phyloP scores from a whole-genome alignment of 805 yeast genomes.

The Candida nitratophila region DNA sequence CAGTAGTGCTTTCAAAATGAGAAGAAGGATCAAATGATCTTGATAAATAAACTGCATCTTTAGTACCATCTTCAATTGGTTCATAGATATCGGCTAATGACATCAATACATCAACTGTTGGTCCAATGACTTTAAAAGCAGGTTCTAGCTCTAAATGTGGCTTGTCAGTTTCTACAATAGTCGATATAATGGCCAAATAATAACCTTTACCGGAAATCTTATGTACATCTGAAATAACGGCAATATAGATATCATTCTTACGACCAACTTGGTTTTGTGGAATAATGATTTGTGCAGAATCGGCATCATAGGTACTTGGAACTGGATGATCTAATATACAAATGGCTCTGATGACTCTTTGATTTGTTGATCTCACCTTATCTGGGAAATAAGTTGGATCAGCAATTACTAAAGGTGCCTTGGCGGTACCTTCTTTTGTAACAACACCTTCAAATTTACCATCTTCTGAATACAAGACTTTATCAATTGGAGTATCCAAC shows the following conservation, averaged over 20 bases:
- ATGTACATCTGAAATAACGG: slow-evolving; percentile 83
- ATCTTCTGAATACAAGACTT: slow-evolving; percentile 64
- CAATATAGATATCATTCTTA: slow-evolving; percentile 90
- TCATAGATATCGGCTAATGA: slow-evolving; percentile 89
- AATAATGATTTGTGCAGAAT: slow-evolving; percentile 88
- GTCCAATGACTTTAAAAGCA: slow-evolving; percentile 85
- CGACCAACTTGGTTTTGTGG: slow-evolving; percentile 95
- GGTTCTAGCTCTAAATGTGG: slow-evolving; percentile 92
- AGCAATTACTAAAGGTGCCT: slow-evolving; percentile 89
- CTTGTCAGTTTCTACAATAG: slow-evolving; percentile 86
- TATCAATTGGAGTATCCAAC: slow-evolving; percentile 95
- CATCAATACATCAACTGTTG: slow-evolving; percentile 78
- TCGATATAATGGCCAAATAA: slow-evolving; percentile 88
- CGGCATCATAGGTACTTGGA: slow-evolving; percentile 73
- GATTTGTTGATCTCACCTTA: slow-evolving; percentile 64
- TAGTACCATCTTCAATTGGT: slow-evolving; percentile 77
- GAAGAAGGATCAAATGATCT: slow-evolving; percentile 91
- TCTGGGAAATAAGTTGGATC: slow-evolving; percentile 97
- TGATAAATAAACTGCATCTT: slow-evolving; percentile 74
- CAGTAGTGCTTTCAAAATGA: slow-evolving; percentile 94
- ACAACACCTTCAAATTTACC: slow-evolving; percentile 80
- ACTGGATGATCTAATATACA: slow-evolving; percentile 88
- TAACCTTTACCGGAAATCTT: slow-evolving; percentile 86
- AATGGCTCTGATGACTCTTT: slow-evolving; percentile 74
- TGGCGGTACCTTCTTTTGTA: slow-evolving; percentile 86